Base-by-base conservation (phyloP, 2,329 filamentous ascomycete genomes). In the Fusarium drepaniforme region DNA sequence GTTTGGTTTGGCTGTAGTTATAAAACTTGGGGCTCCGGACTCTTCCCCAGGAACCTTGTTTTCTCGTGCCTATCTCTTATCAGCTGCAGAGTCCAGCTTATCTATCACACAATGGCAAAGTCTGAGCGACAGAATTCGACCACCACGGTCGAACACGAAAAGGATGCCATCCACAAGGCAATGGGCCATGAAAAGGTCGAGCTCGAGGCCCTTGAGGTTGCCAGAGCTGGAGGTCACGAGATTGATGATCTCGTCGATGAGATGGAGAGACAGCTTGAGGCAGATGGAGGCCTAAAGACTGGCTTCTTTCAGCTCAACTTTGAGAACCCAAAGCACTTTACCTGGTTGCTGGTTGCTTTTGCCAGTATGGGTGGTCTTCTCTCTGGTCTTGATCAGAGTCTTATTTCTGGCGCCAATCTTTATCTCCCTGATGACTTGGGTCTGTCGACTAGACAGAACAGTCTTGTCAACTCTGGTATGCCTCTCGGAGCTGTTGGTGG, bases 301-400 rank as follows among this genome's bases (percentile, higher is more conserved):
- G 82, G 84, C 44, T 84, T 86, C 71, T 90, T 91, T 78, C 85
- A 92, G 46, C 72, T 92, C 51, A 83, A 88, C 40, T 91, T 93
- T 23, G 60, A 70, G 61, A 88, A 93, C 80, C 90, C 91, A 0
- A 89, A 90, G 78, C 79, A 83, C 66, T 94, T 93, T 80, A 94
- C 92, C 30, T 93, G 88, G 85, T 83, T 93, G 18, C 86, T 93
- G 16, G 91, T 93, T 53, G 90, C 87, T 1, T 94, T 94, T 76
- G 92, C 92, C n/a, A 93, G 90, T 18, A 93, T 94, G 91, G 92
- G 93, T 60, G 93, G 93, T 80, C 84, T 94, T 25, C 88, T 94
- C 1, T 93, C 91, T 2, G 93, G 93, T 70, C 86, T 94, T 23
- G 93, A 94, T 78, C 93, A 94, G 82, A 93, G 90, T 56, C 85